Percentiles rank a stretch among this genome's conserved stretches.
phyloP scores from a whole-genome alignment of 2,329 filamentous ascomycete species.

The Alternaria sp. region DNA sequence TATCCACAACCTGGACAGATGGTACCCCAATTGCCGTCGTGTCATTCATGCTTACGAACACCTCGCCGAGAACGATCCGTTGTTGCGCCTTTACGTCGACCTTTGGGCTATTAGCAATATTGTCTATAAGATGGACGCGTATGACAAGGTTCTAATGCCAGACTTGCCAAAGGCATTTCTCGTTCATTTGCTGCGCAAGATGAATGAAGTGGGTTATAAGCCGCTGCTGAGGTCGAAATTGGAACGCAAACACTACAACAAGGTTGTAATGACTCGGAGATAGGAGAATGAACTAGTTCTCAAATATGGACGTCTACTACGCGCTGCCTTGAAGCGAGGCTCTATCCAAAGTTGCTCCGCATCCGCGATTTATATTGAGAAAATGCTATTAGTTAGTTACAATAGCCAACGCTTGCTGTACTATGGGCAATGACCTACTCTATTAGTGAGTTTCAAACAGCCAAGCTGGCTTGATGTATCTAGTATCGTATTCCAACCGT shows the following conservation, averaged over 20 bases:
- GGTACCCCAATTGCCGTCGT: neutral
- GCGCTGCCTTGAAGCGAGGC: neutral
- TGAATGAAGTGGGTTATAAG: neutral
- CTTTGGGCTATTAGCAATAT: neutral
- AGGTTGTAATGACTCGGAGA: neutral
- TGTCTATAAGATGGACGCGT: neutral
- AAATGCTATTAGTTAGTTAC: neutral
- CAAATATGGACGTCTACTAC: too few relatives aligned
- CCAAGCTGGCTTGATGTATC: neutral
- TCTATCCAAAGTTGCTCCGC: neutral
- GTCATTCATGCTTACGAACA: neutral
- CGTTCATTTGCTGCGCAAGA: neutral
- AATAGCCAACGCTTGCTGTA: neutral
- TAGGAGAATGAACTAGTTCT: neutral
- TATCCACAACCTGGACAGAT: neutral
- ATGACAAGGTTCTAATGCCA: neutral
- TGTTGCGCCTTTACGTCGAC: neutral
- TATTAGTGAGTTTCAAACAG: neutral
- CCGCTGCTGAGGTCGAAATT: neutral
- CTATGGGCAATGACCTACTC: neutral
- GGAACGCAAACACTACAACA: neutral
- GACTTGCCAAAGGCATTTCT: neutral
- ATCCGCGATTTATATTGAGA: neutral
- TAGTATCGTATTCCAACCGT: neutral
- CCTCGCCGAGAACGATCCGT: neutral